Conservation (phyloP, 352 stramenopile genomes). For the Phytophthora vignae region DNA sequence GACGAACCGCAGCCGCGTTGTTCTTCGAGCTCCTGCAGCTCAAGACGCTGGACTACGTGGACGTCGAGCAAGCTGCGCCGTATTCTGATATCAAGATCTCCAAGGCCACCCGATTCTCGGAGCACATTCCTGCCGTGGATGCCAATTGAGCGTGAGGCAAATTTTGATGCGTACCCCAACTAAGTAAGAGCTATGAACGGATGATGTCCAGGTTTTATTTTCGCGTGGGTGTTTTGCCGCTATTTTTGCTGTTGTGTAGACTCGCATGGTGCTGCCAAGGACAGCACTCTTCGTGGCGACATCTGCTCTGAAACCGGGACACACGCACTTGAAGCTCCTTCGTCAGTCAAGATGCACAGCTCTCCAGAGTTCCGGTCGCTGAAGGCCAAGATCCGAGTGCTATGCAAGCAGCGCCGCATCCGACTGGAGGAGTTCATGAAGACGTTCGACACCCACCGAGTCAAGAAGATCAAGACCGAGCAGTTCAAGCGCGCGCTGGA, state of each 20-base stretch:
- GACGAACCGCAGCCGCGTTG: constrained; percentile 91
- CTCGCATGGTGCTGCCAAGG: background rate
- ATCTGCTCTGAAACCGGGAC: background rate
- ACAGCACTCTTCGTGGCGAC: constrained; percentile 6
- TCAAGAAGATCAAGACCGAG: constrained; percentile 85
- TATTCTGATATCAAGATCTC: constrained; percentile 96
- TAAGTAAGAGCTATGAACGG: constrained; percentile 35
- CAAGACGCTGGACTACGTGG: constrained; percentile 98
- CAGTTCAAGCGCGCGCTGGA: constrained; percentile 87
- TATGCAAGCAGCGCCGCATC: constrained; percentile 87
- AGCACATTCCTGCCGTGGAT: constrained; percentile 85
- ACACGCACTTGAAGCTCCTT: constrained; percentile 4
- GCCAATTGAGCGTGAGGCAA: constrained; percentile 17
- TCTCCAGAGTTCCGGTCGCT: constrained; percentile 80
- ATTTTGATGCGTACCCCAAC: constrained; percentile 36
- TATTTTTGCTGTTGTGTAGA: constrained; percentile 38
- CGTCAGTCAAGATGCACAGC: constrained; percentile 57
- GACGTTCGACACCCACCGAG: constrained; percentile 85
- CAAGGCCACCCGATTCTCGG: constrained; percentile 72
- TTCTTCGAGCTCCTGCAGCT: constrained; percentile 98
- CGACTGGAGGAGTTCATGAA: constrained; percentile 91
- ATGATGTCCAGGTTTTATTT: constrained; percentile 35
- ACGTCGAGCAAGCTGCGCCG: constrained; percentile 92
- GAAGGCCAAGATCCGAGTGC: constrained; percentile 79
- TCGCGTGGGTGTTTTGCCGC: constrained; percentile 36